A percentile compares a stretch with the other conserved stretches of the same genome.
These are phyloP conservation scores for Prunus mira DNA, from an alignment of 306 rosid species.

Conservation along the genomic window DNA sequence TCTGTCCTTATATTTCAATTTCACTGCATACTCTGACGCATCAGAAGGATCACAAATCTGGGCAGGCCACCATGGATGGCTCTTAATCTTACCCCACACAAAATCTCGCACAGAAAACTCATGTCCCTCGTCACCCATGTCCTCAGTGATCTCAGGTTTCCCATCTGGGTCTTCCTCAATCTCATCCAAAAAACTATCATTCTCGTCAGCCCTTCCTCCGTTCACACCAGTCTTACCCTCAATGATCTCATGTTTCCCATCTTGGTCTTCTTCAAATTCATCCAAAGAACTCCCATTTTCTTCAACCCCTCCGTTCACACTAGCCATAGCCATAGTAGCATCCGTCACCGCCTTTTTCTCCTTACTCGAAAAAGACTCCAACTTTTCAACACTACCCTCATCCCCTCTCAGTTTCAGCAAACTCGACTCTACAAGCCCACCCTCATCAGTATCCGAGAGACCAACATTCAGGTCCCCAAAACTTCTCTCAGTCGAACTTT, in stretches of 20 bases:
- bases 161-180: slow-evolving; percentile 20
- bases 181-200: slow-evolving; percentile 15
- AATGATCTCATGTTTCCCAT: neutral
- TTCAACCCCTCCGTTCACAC: slow-evolving; percentile 6
- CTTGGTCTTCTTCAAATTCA: neutral
- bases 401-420: slow-evolving; percentile 33
- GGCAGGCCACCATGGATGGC: slow-evolving; percentile 88
- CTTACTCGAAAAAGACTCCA: slow-evolving; percentile 14
- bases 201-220: slow-evolving; percentile 15
- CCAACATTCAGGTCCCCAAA: slow-evolving; percentile 16
- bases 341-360: slow-evolving; percentile 10
- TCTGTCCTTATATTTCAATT: slow-evolving; percentile 41
- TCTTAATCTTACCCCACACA: slow-evolving; percentile 79
- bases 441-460: slow-evolving; percentile 16
- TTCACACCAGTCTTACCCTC: neutral
- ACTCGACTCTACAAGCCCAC: slow-evolving; percentile 33
- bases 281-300: neutral
- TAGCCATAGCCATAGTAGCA: neutral
- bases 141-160: slow-evolving; percentile 32
- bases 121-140: slow-evolving; percentile 26
- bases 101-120: slow-evolving; percentile 59
- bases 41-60: slow-evolving; percentile 54
- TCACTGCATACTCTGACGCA: slow-evolving; percentile 56
- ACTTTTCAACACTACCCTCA: slow-evolving; percentile 22
- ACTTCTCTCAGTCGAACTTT: slow-evolving; percentile 20